Evolutionary conservation across 2,329 filamentous ascomycete species (phyloP), one percentile per base, ranked within the genome.

Genomic region (Hypoxylon sp.): DNA sequence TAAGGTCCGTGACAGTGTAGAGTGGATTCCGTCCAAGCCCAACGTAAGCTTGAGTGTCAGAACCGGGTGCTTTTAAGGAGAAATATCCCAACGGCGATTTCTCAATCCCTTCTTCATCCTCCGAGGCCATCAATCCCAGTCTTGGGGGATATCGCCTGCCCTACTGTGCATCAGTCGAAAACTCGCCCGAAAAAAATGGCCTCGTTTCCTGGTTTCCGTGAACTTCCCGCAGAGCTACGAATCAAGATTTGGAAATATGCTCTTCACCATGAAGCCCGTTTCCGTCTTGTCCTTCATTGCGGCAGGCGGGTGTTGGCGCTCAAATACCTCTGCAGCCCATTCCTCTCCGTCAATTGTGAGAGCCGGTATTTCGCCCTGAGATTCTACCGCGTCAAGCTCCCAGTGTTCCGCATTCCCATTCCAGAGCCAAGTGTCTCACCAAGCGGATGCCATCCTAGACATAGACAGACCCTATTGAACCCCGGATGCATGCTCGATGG

Each of bases 211-310:
- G 21, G 30, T 14, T 51, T 60, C 45, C 34, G 4, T 5, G 1
- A 13, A 6, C 45, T 60, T 28, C 34, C 57, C 21, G 14, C 57
- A 13, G 57, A 60, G 36, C 5, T 60, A 11, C 32, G 34, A 21
- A 5, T 11, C 2, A 51, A 45, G 5, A 32, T 60, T 19, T 60
- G 57, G 57, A 23, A 28, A 2, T 13, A 4, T 5, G 57, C 57
- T 6, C 21, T 60, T 5, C 23, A 32, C 14, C 6, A 61, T 4
- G 58, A 61, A 48, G 49, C 36, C 17, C 32, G 49, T 2, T 48
- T 13, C 6, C 59, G 50, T 25, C 17, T 55, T 28, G 30, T 55
- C 2, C 32, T 49, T 5, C 11, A 56, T 9, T n/a, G 28, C 10
- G 25, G 11, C 3, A 38, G 28, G 7, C 17, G n/a, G 6, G n/a